Evolutionary conservation across 148 eudicot genomes (phyloP).

Genomic region (Nepenthes gracilis): DNA sequence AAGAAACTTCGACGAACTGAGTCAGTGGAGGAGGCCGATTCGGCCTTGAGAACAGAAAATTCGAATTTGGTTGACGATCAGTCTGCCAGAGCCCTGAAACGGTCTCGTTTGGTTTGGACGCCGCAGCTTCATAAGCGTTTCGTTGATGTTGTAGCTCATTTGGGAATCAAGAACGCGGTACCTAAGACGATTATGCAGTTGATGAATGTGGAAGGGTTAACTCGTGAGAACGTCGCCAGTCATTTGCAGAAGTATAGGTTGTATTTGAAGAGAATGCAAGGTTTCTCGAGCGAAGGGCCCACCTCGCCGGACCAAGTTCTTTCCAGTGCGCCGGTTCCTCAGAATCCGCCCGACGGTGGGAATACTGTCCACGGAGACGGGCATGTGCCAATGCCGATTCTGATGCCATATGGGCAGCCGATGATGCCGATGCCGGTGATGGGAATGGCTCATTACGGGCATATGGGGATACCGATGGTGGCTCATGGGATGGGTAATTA

Average conservation of each 20-base stretch:
- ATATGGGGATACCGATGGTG: slow-evolving; percentile 8
- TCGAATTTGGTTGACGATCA: slow-evolving; percentile 16
- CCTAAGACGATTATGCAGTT: slow-evolving; percentile 96
- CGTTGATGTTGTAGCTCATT: slow-evolving; percentile 70
- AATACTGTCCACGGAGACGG: slow-evolving; percentile 6
- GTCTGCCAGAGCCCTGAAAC: slow-evolving; percentile 28
- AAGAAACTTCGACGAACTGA: slow-evolving; percentile 24
- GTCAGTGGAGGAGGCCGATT: slow-evolving; percentile 11
- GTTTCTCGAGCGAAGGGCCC: slow-evolving; percentile 11
- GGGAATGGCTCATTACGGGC: slow-evolving; percentile 26
- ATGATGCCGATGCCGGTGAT: slow-evolving; percentile 23
- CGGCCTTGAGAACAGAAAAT: slow-evolving; percentile 9
- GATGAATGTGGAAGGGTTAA: slow-evolving; percentile 94
- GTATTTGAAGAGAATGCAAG: slow-evolving; percentile 83
- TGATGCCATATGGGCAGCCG: slow-evolving; percentile 6
- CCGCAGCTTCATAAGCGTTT: slow-evolving; percentile 91
- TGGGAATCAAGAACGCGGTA: slow-evolving; percentile 81
- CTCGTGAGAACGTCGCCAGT: slow-evolving; percentile 86
- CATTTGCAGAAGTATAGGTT: slow-evolving; percentile 91
- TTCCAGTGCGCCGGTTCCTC: slow-evolving; percentile 5
- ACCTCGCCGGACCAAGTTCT: slow-evolving; percentile 4
- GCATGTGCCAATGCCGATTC: slow-evolving; percentile 6
- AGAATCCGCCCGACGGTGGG: neutral
- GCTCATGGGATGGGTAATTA: slow-evolving; percentile 5
- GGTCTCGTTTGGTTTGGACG: slow-evolving; percentile 85